Evolutionary conservation across 2,329 filamentous ascomycete genomes (phyloP), one percentile per base, ranked within the genome.

Genomic region (Epichloe bromicola): DNA sequence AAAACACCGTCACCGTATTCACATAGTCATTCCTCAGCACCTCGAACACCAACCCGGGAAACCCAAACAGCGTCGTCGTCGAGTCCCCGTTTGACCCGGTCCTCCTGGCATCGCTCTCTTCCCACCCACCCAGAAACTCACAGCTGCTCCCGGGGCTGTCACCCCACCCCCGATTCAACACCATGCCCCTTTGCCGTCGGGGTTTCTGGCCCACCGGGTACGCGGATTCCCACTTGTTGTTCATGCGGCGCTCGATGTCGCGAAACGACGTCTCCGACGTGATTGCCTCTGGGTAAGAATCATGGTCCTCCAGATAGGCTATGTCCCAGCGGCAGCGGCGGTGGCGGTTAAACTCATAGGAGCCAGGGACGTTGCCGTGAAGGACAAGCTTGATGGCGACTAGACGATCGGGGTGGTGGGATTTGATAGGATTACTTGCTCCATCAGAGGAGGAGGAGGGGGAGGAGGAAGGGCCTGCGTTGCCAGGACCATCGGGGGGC

Each of bases 261-360:
- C 76, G 67, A 58, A 94, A 95, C 0, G 75, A 71, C 48, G 86
- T 86, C 67, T 97, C 93, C 0, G 88, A 94, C 55, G 78, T 80
- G 48, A 87, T 68, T 17, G 68, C 58, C 6, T 72, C 66, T 11
- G 67, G 67, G 11, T 71, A 63, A 8, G 36, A 3, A 10, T 78
- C 68, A 12, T 65, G 19, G 33, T 46, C 4, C 8, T 46, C 59
- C 4, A 83, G 67, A 57, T 83, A 83, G 43, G 70, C 66, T 48
- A 95, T 82, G 48, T 83, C 81, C 93, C 93, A 98, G 40, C 90
- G 81, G 59, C 87, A 88, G 54, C 93, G 81, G 17, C 91, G 83
- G 65, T 97, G 89, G 4, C 93, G 81, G 67, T 98, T 97, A 70
- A 98, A 98, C 11, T 91, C 87, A 64, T 96, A 97, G 1, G 89